Evolutionary conservation across 805 yeast species (phyloP), one percentile per base, ranked within the genome.

Genomic region (Tanozyma kutaoensis): DNA sequence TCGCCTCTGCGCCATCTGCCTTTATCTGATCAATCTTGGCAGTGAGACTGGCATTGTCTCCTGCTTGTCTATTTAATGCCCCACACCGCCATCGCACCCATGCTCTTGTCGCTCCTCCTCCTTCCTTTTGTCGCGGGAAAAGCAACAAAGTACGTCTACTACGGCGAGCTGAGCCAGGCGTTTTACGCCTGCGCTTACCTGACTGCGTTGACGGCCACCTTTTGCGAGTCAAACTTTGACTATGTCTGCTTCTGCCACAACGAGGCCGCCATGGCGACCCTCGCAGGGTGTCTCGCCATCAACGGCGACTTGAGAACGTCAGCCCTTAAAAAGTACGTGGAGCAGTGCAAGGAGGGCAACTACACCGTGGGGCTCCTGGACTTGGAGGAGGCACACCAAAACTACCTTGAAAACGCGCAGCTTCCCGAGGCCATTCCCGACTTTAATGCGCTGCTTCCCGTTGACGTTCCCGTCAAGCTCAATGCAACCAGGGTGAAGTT

Each of bases 401-500:
- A 8, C 20, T 17, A 17, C 20, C 20, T 17, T 10, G 10, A 17
- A 8, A 17, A 10, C 20, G 10, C 9, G 9, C 8, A 17, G 20
- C 10, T 8, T 10, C 20, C 20, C 8, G 20, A 17, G 20, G 9
- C 8, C 9, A 21, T 24, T 17, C 15, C 11, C 8, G 14, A 10
- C 12, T 20, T 10, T 12, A 16, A 15, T 12, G 4, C 6, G 9
- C n/a, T 26, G 12, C 19, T 16, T 1, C 25, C 33, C 11, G 30
- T 31, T 8, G 33, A 32, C 27, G 28, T 20, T 17, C 39, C 40
- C 8, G 25, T 37, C 9, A 16, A 25, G 14, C 31, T 23, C 14
- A 28, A 37, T 17, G 11, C 22, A 3, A 27, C 33, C 3, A 24
- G 25, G 24, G 29, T 32, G 4, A 12, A 8, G 14, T 9, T 15